These are phyloP conservation scores for Earliella scabrosa DNA, from an alignment of 1,284 basidiomycete species.

Conservation along the genomic window DNA sequence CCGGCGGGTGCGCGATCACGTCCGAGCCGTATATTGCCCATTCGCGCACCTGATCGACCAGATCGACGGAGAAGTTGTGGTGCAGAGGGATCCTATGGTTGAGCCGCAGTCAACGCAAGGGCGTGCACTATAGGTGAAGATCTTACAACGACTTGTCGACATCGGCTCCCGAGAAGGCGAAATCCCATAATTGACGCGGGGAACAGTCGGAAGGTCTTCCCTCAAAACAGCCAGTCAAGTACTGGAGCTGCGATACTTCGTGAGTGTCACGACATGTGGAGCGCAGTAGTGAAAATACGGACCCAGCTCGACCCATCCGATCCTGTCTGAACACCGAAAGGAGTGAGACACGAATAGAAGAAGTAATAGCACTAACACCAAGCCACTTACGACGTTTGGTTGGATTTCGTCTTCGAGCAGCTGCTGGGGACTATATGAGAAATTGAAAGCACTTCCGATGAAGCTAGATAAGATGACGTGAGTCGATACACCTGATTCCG, in stretches of 20 bases:
- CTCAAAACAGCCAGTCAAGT: conserved; percentile 52
- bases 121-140: background rate
- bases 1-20: conserved; percentile 47
- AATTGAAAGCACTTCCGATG: conserved; percentile 51
- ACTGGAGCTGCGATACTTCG: conserved; percentile 34
- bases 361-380: conserved; percentile 33
- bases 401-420: conserved; percentile 50
- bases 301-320: conserved; percentile 60
- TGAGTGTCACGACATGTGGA: background rate
- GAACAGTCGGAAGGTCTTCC: conserved; percentile 48
- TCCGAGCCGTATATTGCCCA: conserved; percentile 48
- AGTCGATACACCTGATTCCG: no score
- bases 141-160: conserved; percentile 50
- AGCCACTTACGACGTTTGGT: no score
- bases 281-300: no score
- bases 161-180: conserved; percentile 60
- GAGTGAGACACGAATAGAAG: background rate
- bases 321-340: conserved; percentile 44
- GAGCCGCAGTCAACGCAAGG: no score
- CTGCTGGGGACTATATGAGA: conserved; percentile 47
- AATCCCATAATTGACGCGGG: conserved; percentile 57
- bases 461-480: conserved; percentile 39
- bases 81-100: conserved; percentile 42
- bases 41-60: conserved; percentile 55
- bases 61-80: conserved; percentile 50